A percentile compares a stretch with the other conserved stretches of the same genome.
These are phyloP conservation scores for Beta vulgaris DNA, from an alignment of 148 eudicot genomes.

Conservation along the genomic window DNA sequence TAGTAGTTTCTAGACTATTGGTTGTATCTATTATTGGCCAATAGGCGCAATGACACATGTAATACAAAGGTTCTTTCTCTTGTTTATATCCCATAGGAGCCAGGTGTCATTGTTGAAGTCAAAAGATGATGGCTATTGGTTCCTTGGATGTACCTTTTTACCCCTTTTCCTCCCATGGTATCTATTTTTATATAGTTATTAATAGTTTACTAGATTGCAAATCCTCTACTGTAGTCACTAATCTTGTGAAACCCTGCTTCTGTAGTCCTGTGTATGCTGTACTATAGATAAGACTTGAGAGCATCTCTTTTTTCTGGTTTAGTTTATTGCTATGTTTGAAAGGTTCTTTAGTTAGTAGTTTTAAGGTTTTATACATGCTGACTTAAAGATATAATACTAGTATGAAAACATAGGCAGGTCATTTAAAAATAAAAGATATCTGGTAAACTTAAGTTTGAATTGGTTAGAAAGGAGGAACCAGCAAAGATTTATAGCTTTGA, in stretches of 20 bases:
- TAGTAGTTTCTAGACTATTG: background rate
- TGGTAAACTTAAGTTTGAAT: constrained; percentile 2
- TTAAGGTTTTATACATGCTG: constrained; percentile 19
- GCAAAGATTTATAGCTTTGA: background rate
- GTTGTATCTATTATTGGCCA: background rate
- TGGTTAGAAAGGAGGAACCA: constrained; percentile 14
- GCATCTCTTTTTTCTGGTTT: background rate
- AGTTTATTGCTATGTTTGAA: constrained; percentile 1
- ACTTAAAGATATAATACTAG: background rate
- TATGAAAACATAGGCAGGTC: constrained; percentile 3
- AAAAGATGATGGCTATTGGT: constrained; percentile 2
- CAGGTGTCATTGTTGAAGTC: constrained; percentile 13
- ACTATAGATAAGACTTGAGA: background rate
- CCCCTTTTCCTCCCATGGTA: constrained; percentile 2
- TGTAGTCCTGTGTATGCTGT: background rate
- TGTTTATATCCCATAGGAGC: background rate
- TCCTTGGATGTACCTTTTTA: constrained; percentile 13
- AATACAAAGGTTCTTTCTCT: background rate
- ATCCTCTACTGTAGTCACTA: background rate
- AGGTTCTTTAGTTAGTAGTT: constrained; percentile 8
- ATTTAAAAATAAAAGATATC: constrained; percentile 1
- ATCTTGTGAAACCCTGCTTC: background rate
- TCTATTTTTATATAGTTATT: background rate
- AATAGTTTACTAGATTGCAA: background rate
- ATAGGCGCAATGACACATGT: constrained; percentile 4